phyloP scores from a whole-genome alignment of 2,329 filamentous ascomycete species.

The Colletotrichum liriopes region DNA sequence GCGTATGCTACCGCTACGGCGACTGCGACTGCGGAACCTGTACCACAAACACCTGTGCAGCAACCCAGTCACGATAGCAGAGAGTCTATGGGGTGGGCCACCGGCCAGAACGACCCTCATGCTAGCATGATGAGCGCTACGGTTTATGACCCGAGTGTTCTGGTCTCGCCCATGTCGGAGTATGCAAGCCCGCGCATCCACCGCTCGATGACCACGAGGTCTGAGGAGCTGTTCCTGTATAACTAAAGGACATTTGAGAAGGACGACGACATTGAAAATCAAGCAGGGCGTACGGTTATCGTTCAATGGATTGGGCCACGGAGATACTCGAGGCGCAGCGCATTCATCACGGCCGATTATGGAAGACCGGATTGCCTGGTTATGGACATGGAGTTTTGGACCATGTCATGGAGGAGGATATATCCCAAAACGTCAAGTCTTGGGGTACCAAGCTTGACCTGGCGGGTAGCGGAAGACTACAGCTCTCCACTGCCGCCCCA shows the following conservation, averaged over 20 bases:
- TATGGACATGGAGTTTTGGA: constrained; percentile 11
- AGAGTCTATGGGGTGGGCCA: constrained; percentile 50
- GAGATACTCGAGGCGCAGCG: background rate
- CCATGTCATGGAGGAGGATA: constrained; percentile 31
- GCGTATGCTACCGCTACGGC: constrained; percentile 16
- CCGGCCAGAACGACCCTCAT: constrained; percentile 39
- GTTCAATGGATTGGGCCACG: background rate
- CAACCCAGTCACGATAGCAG: constrained; percentile 13
- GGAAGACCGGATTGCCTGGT: background rate
- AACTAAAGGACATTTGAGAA: constrained; percentile 4
- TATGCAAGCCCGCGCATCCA: constrained; percentile 48
- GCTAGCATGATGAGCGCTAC: constrained; percentile 36
- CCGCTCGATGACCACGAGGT: constrained; percentile 57
- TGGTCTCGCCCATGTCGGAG: constrained; percentile 59
- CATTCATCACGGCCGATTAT: background rate
- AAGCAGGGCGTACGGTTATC: constrained; percentile 19
- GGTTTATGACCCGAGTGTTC: constrained; percentile 30
- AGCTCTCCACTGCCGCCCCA: background rate
- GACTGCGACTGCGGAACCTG: constrained; percentile 14
- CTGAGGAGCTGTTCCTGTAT: constrained; percentile 58
- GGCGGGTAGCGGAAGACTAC: background rate
- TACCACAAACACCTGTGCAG: constrained; percentile 15
- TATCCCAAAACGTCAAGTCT: constrained; percentile 30
- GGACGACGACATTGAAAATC: background rate
- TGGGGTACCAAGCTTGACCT: background rate